Conservation (phyloP, 805 yeast species). For the Wickerhamomyces ciferrii region DNA sequence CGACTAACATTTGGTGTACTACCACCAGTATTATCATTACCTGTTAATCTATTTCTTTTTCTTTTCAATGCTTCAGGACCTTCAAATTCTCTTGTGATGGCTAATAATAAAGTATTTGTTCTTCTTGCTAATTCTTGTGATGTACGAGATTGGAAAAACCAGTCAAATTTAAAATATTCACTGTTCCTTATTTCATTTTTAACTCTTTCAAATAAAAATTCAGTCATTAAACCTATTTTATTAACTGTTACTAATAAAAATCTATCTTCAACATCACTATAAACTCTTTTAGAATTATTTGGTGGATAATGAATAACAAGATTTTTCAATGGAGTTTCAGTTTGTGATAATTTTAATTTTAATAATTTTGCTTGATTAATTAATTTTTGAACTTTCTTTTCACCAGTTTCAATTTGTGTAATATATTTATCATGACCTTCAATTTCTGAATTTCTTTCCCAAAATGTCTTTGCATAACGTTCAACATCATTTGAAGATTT, state of each 20-base stretch:
- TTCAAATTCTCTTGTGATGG: constrained; percentile 66
- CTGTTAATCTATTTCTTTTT: constrained; percentile 25
- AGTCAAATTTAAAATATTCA: constrained; percentile 63
- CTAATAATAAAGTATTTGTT: constrained; percentile 58
- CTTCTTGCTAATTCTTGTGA: constrained; percentile 70
- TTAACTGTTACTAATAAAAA: constrained; percentile 56
- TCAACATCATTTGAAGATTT: constrained; percentile 57
- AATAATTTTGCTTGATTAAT: constrained; percentile 51
- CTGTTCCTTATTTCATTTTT: constrained; percentile 58
- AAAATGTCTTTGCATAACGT: constrained; percentile 53
- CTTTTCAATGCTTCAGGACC: constrained; percentile 53
- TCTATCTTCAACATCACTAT: constrained; percentile 66
- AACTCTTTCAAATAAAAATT: constrained; percentile 55
- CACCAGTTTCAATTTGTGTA: constrained; percentile 69
- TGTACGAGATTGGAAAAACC: constrained; percentile 68
- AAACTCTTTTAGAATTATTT: constrained; percentile 73
- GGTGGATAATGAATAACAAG: constrained; percentile 71
- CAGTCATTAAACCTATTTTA: constrained; percentile 59
- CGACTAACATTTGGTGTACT: constrained; percentile 22
- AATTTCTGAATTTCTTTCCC: constrained; percentile 54
- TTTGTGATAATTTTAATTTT: constrained; percentile 44
- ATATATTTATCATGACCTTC: constrained; percentile 71
- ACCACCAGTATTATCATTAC: constrained; percentile 4
- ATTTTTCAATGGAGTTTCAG: constrained; percentile 57
- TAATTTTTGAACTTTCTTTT: constrained; percentile 55